Evolutionary conservation across 371 early-diverging fungal genomes (phyloP).

Genomic region (Vavraia culicis): DNA sequence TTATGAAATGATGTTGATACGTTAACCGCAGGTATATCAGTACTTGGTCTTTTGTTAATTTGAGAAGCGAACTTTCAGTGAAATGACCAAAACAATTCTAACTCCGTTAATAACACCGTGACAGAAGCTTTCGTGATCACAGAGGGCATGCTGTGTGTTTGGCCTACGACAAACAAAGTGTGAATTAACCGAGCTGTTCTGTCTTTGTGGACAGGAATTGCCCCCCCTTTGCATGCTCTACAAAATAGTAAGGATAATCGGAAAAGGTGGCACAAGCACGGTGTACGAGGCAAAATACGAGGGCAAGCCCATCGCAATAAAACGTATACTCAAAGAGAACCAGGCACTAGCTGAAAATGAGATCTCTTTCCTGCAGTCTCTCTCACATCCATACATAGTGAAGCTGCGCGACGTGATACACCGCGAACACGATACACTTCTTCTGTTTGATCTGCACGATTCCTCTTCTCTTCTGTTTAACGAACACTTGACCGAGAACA

Average conservation of each 20-base stretch:
- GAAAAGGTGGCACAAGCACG: slow-evolving; percentile 6
- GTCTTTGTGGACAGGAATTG: no score
- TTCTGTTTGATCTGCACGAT: slow-evolving; percentile 11
- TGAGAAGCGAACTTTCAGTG: no score
- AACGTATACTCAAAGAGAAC: neutral
- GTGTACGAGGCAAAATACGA: neutral
- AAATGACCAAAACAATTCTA: no score
- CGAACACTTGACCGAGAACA: neutral
- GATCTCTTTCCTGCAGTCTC: neutral
- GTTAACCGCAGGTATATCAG: no score
- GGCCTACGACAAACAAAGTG: no score
- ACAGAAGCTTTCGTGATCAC: no score
- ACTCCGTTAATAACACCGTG: no score
- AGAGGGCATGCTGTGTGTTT: no score
- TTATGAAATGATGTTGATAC: no score
- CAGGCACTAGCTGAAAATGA: neutral
- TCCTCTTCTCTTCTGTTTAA: slow-evolving; percentile 6
- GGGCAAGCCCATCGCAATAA: slow-evolving; percentile 8
- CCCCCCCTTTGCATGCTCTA: no score
- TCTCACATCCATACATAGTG: slow-evolving; percentile 6
- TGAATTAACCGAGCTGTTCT: no score
- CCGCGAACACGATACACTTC: neutral
- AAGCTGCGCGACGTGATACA: slow-evolving; percentile 7
- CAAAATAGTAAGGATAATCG: slow-evolving; percentile 6
- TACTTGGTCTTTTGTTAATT: no score